A percentile compares a stretch with the other conserved stretches of the same genome.
These are phyloP conservation scores for Xerocomellus dryophilus DNA, from an alignment of 768 basidiomycete genomes.

Conservation along the genomic window DNA sequence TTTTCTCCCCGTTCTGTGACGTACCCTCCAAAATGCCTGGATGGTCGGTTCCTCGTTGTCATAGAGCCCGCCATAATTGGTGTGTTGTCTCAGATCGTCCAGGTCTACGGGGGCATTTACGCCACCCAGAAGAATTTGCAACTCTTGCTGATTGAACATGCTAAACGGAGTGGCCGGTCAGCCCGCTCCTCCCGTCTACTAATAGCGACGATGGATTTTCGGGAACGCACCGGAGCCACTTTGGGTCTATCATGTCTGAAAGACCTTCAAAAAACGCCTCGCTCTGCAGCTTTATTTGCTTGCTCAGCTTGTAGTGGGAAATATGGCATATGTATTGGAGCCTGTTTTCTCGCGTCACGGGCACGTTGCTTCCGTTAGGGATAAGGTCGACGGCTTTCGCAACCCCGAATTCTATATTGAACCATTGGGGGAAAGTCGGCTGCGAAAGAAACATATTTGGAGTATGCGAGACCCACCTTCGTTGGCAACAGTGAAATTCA, in stretches of 20 bases:
- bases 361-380: conserved; percentile 73
- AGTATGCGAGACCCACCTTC: conserved; percentile 58
- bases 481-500: conserved; percentile 85
- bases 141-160: conserved; percentile 97
- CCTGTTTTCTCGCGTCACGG: conserved; percentile 86
- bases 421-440: neutral
- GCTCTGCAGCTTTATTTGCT: conserved; percentile 82
- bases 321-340: conserved; percentile 88
- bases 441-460: neutral
- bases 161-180: conserved; percentile 37
- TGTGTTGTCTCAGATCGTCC: conserved; percentile 73
- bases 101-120: conserved; percentile 83
- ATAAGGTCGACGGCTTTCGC: conserved; percentile 75
- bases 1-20: conserved; percentile 12
- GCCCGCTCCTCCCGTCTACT: neutral
- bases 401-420: conserved; percentile 70
- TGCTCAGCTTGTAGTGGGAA: conserved; percentile 83
- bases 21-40: conserved; percentile 77
- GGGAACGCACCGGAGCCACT: conserved; percentile 68
- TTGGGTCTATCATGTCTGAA: conserved; percentile 86
- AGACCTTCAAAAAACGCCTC: conserved; percentile 90
- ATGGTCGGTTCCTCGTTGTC: conserved; percentile 70
- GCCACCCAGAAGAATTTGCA: conserved; percentile 88
- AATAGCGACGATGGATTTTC: neutral
- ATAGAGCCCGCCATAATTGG: conserved; percentile 80